Percentiles rank a stretch among this genome's conserved stretches.
Evolutionary conservation across 164 flowering plant genomes (phyloP).

Genomic region (Piper betle): DNA sequence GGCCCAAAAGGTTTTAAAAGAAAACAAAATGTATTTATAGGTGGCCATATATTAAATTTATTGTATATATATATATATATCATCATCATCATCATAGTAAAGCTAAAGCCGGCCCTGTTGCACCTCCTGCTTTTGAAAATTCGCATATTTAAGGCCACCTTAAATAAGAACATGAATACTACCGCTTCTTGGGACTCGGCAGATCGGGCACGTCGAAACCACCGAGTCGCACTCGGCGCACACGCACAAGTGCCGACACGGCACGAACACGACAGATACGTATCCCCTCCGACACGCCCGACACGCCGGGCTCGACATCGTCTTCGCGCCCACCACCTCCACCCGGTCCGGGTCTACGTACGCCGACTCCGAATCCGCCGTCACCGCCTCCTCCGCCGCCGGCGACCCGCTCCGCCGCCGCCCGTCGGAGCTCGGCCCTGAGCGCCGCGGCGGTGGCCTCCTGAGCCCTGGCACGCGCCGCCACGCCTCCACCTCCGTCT

Average conservation of each 20-base stretch:
- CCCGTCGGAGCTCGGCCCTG: constrained; percentile 60
- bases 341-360: constrained; percentile 50
- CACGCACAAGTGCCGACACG: constrained; percentile 63
- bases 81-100: no score
- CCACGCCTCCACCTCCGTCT: constrained; percentile 66
- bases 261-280: constrained; percentile 57
- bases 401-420: constrained; percentile 11
- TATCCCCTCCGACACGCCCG: constrained; percentile 35
- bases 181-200: constrained; percentile 30
- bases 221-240: constrained; percentile 51
- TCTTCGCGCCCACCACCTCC: constrained; percentile 3
- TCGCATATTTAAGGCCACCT: no score
- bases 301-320: constrained; percentile 11
- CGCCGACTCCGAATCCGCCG: constrained; percentile 73
- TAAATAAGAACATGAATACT: constrained; percentile 42
- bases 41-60: no score
- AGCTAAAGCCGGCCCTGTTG: no score
- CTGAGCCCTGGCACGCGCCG: constrained; percentile 49
- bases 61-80: no score
- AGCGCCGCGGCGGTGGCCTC: constrained; percentile 55
- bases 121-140: no score
- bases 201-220: constrained; percentile 58
- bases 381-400: constrained; percentile 14
- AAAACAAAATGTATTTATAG: no score
- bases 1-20: no score